Evolutionary conservation across 495 filamentous ascomycete genomes (phyloP), one percentile per base, ranked within the genome.

Genomic region (Usnea hakonensis): DNA sequence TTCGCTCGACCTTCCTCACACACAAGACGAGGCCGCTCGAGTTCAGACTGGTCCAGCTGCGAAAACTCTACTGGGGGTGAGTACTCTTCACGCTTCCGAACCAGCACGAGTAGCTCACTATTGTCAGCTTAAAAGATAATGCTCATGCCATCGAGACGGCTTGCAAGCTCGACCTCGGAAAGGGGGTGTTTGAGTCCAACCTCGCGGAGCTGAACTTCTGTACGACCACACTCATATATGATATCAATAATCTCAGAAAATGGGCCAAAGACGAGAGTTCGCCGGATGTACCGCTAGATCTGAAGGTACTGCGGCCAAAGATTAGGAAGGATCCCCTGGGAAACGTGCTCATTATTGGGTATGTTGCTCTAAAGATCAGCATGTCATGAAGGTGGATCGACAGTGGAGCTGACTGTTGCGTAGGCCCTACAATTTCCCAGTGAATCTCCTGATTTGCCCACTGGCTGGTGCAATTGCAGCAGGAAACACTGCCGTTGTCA

Each of bases 301-400:
- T 85, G 71, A 79, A 79, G 64, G 62, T 86, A 33, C 77, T 91
- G 76, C 85, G 75, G 52, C 89, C 91, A 28, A 86, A 81, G 70
- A 87, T 93, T 72, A 78, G 87, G 52, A 97, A 96, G 77, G 94
- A 97, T 67, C 94, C 94, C 16, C 69, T 97, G 48, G 94, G 94
- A 44, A 72, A 81, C 40, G 85, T 91, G 1, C 75, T 97, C 65
- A 85, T 97, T 65, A 93, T 98, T 71, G 94, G 93, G 82, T 88
- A 75, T 30, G 76, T 72, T 6, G 17, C 16, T 54, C 41, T 17
- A 10, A 35, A 30, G 1, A 28, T 60, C 7, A 41, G 14, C 26
- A 40, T 37, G 21, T 48, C 37, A 10, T 21, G 33, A 26, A 17
- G 2, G 33, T 36, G 32, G 11, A 32, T 23, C 35, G 46, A 21